These are phyloP conservation scores for Rubroboletus satanas DNA, from an alignment of 768 basidiomycete species.

Conservation along the genomic window DNA sequence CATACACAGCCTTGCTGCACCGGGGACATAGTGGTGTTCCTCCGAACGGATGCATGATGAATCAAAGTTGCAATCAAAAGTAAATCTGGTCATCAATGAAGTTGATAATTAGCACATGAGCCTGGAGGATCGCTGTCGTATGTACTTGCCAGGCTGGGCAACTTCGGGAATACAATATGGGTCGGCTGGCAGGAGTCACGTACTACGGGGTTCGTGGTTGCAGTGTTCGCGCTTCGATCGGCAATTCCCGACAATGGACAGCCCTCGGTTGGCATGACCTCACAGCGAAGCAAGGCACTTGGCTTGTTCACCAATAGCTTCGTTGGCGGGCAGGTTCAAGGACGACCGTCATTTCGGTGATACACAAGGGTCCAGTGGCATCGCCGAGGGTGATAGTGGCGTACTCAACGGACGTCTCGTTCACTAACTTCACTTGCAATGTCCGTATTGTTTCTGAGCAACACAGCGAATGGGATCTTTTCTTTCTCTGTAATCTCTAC, in stretches of 20 bases:
- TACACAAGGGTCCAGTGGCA: not conserved
- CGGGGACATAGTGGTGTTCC: constrained; percentile 69
- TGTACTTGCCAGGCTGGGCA: constrained; percentile 13
- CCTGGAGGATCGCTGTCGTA: not conserved
- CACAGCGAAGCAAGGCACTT: not conserved
- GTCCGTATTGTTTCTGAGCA: not conserved
- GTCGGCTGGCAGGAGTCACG: not conserved
- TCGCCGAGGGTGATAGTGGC: not conserved
- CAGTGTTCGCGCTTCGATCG: constrained; percentile 2
- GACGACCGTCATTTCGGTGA: not conserved
- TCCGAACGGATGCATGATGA: constrained; percentile 66
- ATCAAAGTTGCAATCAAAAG: not conserved
- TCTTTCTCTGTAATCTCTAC: not conserved
- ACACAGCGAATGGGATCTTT: not conserved
- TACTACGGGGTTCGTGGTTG: not conserved
- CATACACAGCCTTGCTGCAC: constrained; percentile 77
- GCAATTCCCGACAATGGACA: constrained; percentile 12
- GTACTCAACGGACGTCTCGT: not conserved
- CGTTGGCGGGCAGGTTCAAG: not conserved
- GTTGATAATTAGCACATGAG: constrained; percentile 1
- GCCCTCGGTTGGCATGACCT: not conserved
- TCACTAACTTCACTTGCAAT: not conserved
- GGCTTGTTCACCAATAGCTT: not conserved
- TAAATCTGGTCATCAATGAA: constrained; percentile 2
- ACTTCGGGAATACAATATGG: not conserved